Conservation (phyloP, 352 stramenopile genomes). For the Globisporangium parvum region DNA sequence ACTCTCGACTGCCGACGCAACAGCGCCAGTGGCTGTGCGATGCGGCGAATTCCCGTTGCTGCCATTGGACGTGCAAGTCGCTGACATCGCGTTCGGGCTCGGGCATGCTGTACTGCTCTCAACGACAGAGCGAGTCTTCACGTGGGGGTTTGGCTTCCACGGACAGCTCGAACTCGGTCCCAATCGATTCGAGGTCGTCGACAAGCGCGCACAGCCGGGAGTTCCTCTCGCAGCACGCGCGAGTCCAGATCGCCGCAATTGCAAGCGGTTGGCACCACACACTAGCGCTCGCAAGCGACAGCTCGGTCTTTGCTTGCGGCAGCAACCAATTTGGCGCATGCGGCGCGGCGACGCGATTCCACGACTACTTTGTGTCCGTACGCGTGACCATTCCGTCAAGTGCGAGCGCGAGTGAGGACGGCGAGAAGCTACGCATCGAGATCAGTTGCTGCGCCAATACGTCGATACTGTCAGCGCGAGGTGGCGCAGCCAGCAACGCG, state of each 20-base stretch:
- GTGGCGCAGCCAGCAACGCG: not conserved
- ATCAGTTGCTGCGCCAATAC: conserved; percentile 21
- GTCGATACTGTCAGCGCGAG: conserved; percentile 11
- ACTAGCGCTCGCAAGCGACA: conserved; percentile 19
- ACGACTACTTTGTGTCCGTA: conserved; percentile 34
- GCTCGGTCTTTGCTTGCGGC: conserved; percentile 28
- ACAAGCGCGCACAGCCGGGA: conserved; percentile 7
- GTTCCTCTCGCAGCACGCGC: conserved; percentile 17
- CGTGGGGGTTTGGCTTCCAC: conserved; percentile 25
- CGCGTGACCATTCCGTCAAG: conserved; percentile 18
- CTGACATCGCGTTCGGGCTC: conserved; percentile 21
- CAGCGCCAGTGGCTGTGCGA: conserved; percentile 6
- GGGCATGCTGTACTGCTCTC: conserved; percentile 27
- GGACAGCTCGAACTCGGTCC: conserved; percentile 34
- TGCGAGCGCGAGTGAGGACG: not conserved
- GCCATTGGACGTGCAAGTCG: conserved; percentile 10
- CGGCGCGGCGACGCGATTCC: conserved; percentile 37
- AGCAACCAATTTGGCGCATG: conserved; percentile 32
- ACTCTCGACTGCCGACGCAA: conserved; percentile 2
- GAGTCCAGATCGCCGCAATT: conserved; percentile 16
- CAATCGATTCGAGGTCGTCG: conserved; percentile 8
- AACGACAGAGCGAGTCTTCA: conserved; percentile 22
- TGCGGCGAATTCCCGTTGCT: conserved; percentile 25
- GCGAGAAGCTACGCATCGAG: not conserved
- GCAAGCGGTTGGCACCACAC: conserved; percentile 32